These are phyloP conservation scores for Candida pini DNA, from an alignment of 805 yeast species.

Conservation along the genomic window DNA sequence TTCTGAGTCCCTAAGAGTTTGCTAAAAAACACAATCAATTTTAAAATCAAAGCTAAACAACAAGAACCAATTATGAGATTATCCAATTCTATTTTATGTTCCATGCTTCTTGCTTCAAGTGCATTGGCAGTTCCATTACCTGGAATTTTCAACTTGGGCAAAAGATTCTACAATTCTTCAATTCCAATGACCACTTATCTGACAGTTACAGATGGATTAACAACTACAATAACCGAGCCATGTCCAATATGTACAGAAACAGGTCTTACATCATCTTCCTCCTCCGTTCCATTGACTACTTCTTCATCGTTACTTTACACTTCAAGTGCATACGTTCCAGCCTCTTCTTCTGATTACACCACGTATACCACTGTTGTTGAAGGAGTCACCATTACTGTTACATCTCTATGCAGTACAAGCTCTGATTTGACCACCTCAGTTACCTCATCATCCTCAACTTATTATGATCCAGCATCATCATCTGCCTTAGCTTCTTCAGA, in stretches of 20 bases:
- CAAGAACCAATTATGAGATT: too few species aligned
- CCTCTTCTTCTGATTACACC: conserved; percentile 10
- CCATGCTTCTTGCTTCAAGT: conserved; percentile 9
- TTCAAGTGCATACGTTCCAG: neutral
- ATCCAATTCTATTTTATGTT: conserved; percentile 6
- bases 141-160: conserved; percentile 16
- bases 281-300: neutral
- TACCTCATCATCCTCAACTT: conserved; percentile 1
- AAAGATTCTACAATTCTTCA: conserved; percentile 22
- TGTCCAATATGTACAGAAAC: neutral
- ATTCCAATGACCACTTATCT: conserved; percentile 1
- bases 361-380: conserved; percentile 13
- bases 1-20: neutral
- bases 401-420: too few species aligned
- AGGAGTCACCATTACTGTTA: conserved; percentile 16
- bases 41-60: neutral
- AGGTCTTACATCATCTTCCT: neutral
- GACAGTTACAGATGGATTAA: neutral
- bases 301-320: neutral
- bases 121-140: conserved; percentile 17
- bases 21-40: neutral
- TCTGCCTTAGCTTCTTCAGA: conserved; percentile 6
- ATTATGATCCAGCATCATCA: conserved; percentile 1
- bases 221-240: conserved; percentile 3
- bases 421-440: too few species aligned